A percentile compares a stretch with the other conserved stretches of the same genome.
These are phyloP conservation scores for Astrothelium subdiscretum DNA, from an alignment of 495 filamentous ascomycete species.

Conservation along the genomic window DNA sequence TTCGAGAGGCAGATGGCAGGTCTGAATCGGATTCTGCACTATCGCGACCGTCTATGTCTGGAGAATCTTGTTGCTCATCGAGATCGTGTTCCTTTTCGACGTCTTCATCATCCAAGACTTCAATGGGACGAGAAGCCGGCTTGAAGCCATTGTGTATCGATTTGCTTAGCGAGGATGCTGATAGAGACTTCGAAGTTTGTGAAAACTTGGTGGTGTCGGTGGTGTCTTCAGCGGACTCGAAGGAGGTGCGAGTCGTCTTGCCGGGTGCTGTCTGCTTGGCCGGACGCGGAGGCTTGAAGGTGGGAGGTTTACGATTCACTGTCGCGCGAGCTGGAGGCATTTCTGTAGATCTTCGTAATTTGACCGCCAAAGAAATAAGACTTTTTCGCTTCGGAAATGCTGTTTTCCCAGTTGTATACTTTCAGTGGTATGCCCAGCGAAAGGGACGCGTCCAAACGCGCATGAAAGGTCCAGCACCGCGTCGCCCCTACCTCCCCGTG, in stretches of 20 bases:
- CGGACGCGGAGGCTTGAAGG: slow-evolving; percentile 19
- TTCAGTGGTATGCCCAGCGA: too few relatives aligned
- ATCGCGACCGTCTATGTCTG: neutral
- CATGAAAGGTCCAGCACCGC: too few relatives aligned
- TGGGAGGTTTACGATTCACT: slow-evolving; percentile 16
- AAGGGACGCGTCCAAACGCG: too few relatives aligned
- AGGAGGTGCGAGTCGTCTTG: too few relatives aligned
- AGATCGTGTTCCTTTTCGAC: slow-evolving; percentile 6
- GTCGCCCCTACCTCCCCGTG: too few relatives aligned
- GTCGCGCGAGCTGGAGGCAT: slow-evolving; percentile 2
- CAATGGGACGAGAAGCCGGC: neutral
- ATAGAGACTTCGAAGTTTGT: neutral
- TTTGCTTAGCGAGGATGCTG: neutral
- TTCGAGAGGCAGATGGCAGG: neutral
- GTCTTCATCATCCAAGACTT: slow-evolving; percentile 6
- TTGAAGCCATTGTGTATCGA: neutral
- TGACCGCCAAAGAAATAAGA: too few relatives aligned
- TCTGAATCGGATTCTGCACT: slow-evolving; percentile 10
- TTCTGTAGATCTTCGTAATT: neutral
- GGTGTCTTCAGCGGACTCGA: neutral
- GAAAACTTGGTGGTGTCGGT: neutral
- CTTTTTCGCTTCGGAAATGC: too few relatives aligned
- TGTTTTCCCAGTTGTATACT: too few relatives aligned
- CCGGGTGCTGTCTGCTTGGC: slow-evolving; percentile 2
- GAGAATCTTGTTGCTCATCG: neutral